Percentiles rank a stretch among this genome's conserved stretches.
Conservation (phyloP, 352 stramenopile species). For the Globisporangium nagaii region DNA sequence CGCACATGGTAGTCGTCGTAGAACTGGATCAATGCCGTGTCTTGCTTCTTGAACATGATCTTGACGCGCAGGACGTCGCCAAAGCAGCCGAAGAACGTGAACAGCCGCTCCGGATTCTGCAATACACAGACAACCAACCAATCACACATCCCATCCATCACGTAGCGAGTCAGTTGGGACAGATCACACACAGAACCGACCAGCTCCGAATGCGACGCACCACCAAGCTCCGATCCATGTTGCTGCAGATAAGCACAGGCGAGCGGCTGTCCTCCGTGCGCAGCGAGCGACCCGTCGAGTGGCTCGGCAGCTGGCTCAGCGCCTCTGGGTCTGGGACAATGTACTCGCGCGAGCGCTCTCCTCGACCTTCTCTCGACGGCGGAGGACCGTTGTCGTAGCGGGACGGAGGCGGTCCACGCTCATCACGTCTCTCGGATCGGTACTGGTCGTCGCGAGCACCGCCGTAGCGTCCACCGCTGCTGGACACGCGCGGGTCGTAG, state of each 20-base stretch:
- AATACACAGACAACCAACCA: neutral
- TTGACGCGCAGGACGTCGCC: slow-evolving; percentile 80
- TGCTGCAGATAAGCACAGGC: slow-evolving; percentile 80
- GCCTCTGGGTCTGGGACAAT: neutral
- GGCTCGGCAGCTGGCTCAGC: slow-evolving; percentile 28
- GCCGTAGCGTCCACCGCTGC: neutral
- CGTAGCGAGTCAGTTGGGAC: neutral
- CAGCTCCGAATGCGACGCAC: slow-evolving; percentile 22
- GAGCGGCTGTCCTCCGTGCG: slow-evolving; percentile 51
- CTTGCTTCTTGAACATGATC: slow-evolving; percentile 84
- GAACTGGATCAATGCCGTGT: slow-evolving; percentile 80
- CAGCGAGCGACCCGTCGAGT: slow-evolving; percentile 58
- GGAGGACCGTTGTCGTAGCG: slow-evolving; percentile 4
- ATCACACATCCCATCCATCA: no score
- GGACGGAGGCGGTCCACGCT: neutral
- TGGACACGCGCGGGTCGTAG: slow-evolving; percentile 1
- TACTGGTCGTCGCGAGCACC: slow-evolving; percentile 15
- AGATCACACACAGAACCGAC: neutral
- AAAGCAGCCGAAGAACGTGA: slow-evolving; percentile 83
- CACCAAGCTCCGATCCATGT: slow-evolving; percentile 62
- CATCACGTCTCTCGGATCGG: slow-evolving; percentile 2
- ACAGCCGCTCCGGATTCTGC: slow-evolving; percentile 58
- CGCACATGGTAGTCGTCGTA: slow-evolving; percentile 66
- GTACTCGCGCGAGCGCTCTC: slow-evolving; percentile 15
- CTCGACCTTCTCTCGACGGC: neutral